Percentiles rank a stretch among this genome's conserved stretches.
Evolutionary conservation across 176 grass and related monocot genomes (phyloP).

Genomic region (Neostapfia colusana): DNA sequence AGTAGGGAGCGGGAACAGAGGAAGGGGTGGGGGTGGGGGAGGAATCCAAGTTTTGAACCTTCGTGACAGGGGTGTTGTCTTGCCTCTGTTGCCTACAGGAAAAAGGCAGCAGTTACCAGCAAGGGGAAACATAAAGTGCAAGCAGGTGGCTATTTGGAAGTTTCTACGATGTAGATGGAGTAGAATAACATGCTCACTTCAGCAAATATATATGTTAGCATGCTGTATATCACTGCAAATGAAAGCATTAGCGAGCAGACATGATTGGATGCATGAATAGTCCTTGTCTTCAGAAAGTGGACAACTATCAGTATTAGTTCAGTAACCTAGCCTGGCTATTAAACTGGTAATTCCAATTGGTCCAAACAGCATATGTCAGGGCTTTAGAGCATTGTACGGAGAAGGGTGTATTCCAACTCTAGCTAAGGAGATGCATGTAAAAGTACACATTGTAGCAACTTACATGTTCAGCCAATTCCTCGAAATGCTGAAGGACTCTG

Average conservation of each 20-base stretch:
- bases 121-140: constrained; percentile 17
- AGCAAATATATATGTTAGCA: constrained; percentile 30
- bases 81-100: constrained; percentile 57
- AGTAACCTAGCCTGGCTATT: neutral
- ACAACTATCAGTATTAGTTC: neutral
- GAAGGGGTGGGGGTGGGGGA: neutral
- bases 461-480: constrained; percentile 63
- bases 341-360: neutral
- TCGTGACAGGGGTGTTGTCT: constrained; percentile 31
- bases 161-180: neutral
- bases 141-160: constrained; percentile 1
- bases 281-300: neutral
- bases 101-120: constrained; percentile 16
- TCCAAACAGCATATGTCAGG: constrained; percentile 6
- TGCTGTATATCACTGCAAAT: neutral
- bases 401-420: neutral
- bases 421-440: neutral
- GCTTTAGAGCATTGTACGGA: constrained; percentile 11
- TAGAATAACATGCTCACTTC: neutral
- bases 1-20: constrained; percentile 39
- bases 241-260: constrained; percentile 19
- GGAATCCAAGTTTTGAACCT: constrained; percentile 30
- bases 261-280: neutral
- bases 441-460: constrained; percentile 31
- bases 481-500: constrained; percentile 57